These are phyloP conservation scores for Erysimum cheiranthoides DNA, from an alignment of 345 rosid species.

Conservation along the genomic window DNA sequence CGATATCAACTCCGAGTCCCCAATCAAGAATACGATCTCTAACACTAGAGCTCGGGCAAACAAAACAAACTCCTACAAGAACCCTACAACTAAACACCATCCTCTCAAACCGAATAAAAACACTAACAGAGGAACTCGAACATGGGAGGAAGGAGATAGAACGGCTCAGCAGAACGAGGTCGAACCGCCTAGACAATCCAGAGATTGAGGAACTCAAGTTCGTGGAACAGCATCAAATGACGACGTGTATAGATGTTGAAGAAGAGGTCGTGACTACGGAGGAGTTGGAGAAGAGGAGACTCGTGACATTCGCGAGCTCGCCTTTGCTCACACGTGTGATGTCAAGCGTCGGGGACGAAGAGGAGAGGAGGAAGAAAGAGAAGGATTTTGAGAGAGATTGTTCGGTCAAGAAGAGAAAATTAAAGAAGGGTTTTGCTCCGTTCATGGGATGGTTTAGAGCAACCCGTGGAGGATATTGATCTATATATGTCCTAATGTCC, in stretches of 20 bases:
- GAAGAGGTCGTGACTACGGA: slow-evolving; percentile 36
- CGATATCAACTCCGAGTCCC: slow-evolving; percentile 30
- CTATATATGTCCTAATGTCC: background rate
- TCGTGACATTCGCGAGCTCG: slow-evolving; percentile 70
- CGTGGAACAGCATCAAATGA: slow-evolving; percentile 49
- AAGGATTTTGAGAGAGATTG: slow-evolving; percentile 41
- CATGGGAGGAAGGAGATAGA: slow-evolving; percentile 54
- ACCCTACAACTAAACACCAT: slow-evolving; percentile 55
- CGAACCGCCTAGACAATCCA: slow-evolving; percentile 37
- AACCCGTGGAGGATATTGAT: slow-evolving; percentile 15
- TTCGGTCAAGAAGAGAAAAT: slow-evolving; percentile 46
- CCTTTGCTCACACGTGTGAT: slow-evolving; percentile 56
- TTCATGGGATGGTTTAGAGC: slow-evolving; percentile 54
- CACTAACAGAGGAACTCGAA: slow-evolving; percentile 59
- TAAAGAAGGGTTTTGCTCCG: slow-evolving; percentile 50
- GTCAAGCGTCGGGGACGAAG: slow-evolving; percentile 33
- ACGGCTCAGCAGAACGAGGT: slow-evolving; percentile 36
- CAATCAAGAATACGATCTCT: slow-evolving; percentile 46
- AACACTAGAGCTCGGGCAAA: slow-evolving; percentile 63
- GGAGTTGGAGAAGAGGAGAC: slow-evolving; percentile 60
- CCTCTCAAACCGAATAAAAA: slow-evolving; percentile 45
- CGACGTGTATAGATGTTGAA: slow-evolving; percentile 45
- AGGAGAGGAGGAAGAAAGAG: slow-evolving; percentile 31
- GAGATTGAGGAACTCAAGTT: slow-evolving; percentile 45
- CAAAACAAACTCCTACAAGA: slow-evolving; percentile 53